Percentiles rank a stretch among this genome's conserved stretches.
Evolutionary conservation across 495 filamentous ascomycete species (phyloP).

Genomic region (Xylaria grammica): DNA sequence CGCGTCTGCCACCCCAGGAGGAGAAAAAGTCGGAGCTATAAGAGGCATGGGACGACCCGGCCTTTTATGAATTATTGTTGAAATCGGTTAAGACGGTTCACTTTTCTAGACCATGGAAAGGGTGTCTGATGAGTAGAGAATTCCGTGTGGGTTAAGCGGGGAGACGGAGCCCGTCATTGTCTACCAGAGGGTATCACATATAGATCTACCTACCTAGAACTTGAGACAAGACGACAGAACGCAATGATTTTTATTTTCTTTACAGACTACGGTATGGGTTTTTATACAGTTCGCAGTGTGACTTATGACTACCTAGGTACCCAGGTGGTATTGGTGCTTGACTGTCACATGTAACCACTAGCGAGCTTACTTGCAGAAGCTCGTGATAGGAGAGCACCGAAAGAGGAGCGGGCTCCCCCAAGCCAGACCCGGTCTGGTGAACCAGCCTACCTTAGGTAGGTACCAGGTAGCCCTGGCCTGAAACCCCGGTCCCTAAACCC

Average conservation of each 20-base stretch:
- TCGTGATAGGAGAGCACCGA: too few species aligned
- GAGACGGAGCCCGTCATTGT: too few species aligned
- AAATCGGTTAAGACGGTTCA: background rate
- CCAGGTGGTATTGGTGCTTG: too few species aligned
- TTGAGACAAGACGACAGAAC: too few species aligned
- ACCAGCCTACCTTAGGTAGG: too few species aligned
- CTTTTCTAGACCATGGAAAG: background rate
- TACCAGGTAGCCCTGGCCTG: too few species aligned
- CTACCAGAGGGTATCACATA: background rate
- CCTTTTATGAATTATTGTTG: background rate
- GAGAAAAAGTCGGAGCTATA: constrained; percentile 51
- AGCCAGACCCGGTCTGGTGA: too few species aligned
- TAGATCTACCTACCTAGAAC: background rate
- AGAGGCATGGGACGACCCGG: background rate
- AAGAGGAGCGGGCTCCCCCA: too few species aligned
- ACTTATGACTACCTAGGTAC: too few species aligned
- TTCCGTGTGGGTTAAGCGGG: background rate
- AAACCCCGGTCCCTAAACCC: too few species aligned
- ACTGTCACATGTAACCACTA: background rate
- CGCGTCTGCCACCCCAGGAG: constrained; percentile 61
- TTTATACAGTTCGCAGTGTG: too few species aligned
- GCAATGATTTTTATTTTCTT: background rate
- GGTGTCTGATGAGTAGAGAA: background rate
- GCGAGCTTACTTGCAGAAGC: too few species aligned
- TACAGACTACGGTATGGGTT: background rate